Evolutionary conservation across 306 rosid species (phyloP).

Genomic region (Crataegus laevigata): DNA sequence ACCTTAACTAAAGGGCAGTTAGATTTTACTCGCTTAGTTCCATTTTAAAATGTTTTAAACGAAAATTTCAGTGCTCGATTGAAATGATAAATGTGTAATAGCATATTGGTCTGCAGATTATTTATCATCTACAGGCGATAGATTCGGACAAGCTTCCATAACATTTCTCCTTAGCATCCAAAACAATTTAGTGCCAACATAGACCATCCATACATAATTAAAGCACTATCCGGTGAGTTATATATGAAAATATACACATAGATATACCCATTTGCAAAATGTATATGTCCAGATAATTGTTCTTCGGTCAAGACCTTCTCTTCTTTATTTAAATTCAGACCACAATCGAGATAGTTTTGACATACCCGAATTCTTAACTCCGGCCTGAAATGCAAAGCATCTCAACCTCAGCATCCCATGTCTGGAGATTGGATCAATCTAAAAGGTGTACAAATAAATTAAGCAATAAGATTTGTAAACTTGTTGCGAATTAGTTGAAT

Average conservation of each 20-base stretch:
- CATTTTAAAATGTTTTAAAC: too few species aligned
- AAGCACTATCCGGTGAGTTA: conserved; percentile 11
- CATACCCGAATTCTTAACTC: conserved; percentile 4
- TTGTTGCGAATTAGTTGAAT: not conserved
- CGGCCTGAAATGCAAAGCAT: conserved; percentile 25
- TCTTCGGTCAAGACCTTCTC: conserved; percentile 15
- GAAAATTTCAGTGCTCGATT: not conserved
- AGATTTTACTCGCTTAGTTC: not conserved
- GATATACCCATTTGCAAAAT: not conserved
- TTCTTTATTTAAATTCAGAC: conserved; percentile 25
- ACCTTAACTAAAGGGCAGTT: not conserved
- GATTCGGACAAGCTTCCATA: conserved; percentile 1
- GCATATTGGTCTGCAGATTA: not conserved
- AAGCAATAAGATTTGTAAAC: not conserved
- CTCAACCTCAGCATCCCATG: conserved; percentile 60
- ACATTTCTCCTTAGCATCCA: conserved; percentile 10
- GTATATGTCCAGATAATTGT: conserved; percentile 21
- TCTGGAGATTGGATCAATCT: conserved; percentile 14
- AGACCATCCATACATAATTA: conserved; percentile 4
- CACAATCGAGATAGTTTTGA: conserved; percentile 3
- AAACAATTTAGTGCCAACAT: conserved; percentile 11
- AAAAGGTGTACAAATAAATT: not conserved
- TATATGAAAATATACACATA: conserved; percentile 21
- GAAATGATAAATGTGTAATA: not conserved
- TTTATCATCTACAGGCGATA: not conserved